A percentile compares a stretch with the other conserved stretches of the same genome.
phyloP scores from a whole-genome alignment of 495 filamentous ascomycete species.

The Monascus purpureus region DNA sequence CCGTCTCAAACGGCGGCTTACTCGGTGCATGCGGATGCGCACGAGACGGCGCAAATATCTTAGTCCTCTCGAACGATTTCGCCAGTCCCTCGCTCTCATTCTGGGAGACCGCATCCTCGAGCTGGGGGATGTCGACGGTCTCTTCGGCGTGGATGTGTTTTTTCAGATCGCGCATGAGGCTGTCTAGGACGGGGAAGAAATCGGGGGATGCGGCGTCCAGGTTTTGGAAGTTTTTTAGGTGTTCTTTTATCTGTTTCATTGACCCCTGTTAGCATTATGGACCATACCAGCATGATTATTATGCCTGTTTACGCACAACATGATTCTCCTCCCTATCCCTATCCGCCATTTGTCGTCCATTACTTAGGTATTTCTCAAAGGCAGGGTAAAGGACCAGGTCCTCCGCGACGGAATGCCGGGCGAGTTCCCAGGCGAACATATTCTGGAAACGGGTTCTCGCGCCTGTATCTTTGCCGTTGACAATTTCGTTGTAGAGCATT shows the following conservation, averaged over 20 bases:
- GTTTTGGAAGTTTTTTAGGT: slow-evolving; percentile 47
- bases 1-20: slow-evolving; percentile 22
- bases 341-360: slow-evolving; percentile 37
- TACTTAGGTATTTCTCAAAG: slow-evolving; percentile 42
- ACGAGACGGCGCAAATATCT: slow-evolving; percentile 45
- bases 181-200: slow-evolving; percentile 38
- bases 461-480: slow-evolving; percentile 23
- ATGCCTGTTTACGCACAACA: slow-evolving; percentile 23
- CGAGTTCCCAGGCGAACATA: slow-evolving; percentile 57
- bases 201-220: slow-evolving; percentile 28
- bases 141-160: slow-evolving; percentile 53
- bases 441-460: slow-evolving; percentile 39
- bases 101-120: slow-evolving; percentile 31
- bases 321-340: slow-evolving; percentile 48
- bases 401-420: slow-evolving; percentile 50
- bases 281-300: too few species aligned
- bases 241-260: slow-evolving; percentile 41
- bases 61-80: slow-evolving; percentile 42
- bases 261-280: not conserved
- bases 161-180: slow-evolving; percentile 35
- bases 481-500: slow-evolving; percentile 41
- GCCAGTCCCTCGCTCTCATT: slow-evolving; percentile 29
- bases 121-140: slow-evolving; percentile 34
- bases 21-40: slow-evolving; percentile 35
- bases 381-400: slow-evolving; percentile 59